Percentiles rank a stretch among this genome's conserved stretches.
Conservation (phyloP, 164 flowering plant species). For the Magnolia officinalis region DNA sequence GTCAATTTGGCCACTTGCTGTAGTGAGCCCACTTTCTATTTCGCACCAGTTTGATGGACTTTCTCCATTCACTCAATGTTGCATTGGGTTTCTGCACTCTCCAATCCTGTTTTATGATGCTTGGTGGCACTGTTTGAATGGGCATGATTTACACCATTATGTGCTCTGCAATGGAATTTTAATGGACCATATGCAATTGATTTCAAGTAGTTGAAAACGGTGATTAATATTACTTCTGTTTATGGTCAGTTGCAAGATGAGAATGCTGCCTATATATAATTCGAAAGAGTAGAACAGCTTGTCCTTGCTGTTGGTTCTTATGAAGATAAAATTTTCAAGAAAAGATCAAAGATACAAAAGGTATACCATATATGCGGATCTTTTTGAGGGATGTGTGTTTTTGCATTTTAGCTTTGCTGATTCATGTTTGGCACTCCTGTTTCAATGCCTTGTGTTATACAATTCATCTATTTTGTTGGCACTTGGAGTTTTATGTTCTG, state of each 20-base stretch:
- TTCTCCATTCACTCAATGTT: not conserved
- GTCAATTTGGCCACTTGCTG: too few relatives aligned
- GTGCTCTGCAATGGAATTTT: too few relatives aligned
- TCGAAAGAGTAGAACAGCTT: slow-evolving; percentile 44
- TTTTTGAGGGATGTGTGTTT: not conserved
- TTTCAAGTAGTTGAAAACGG: not conserved
- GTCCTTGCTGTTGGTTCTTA: slow-evolving; percentile 35
- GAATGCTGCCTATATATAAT: slow-evolving; percentile 28
- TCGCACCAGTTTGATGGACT: too few relatives aligned
- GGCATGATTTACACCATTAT: too few relatives aligned
- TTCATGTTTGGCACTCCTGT: not conserved
- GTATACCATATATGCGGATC: not conserved
- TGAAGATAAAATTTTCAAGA: slow-evolving; percentile 48
- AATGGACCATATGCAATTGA: too few relatives aligned
- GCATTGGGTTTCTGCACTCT: not conserved
- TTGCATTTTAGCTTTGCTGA: not conserved
- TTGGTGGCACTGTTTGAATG: too few relatives aligned
- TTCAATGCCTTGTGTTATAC: not conserved
- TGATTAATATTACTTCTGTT: not conserved
- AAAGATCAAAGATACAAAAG: slow-evolving; percentile 28
- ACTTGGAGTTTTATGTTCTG: too few relatives aligned
- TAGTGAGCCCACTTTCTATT: too few relatives aligned
- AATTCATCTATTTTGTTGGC: too few relatives aligned
- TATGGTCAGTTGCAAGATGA: slow-evolving; percentile 29
- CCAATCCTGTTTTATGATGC: too few relatives aligned